These are phyloP conservation scores for Hyaloscypha variabilis DNA, from an alignment of 495 filamentous ascomycete species.

Conservation along the genomic window DNA sequence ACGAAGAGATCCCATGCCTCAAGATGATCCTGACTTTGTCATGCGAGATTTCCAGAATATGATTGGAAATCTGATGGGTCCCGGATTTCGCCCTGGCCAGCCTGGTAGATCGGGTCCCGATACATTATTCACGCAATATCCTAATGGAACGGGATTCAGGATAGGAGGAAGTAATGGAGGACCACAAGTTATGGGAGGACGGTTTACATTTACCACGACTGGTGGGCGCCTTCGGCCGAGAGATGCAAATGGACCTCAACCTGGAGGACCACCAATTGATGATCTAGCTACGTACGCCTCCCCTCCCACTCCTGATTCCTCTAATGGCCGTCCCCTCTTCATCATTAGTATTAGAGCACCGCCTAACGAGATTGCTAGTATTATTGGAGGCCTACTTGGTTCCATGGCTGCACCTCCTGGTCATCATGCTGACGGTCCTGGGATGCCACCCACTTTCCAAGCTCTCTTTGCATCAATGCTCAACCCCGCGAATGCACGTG, in stretches of 20 bases:
- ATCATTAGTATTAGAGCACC: conserved; percentile 27
- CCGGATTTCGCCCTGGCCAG: conserved; percentile 27
- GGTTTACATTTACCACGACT: conserved; percentile 28
- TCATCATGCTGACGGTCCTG: background rate
- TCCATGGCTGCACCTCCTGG: conserved; percentile 6
- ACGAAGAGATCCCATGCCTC: background rate
- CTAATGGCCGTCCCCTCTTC: conserved; percentile 21
- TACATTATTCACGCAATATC: conserved; percentile 24
- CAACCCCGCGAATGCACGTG: conserved; percentile 55
- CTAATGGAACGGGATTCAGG: conserved; percentile 6
- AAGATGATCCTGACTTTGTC: conserved; percentile 27
- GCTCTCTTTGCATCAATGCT: conserved; percentile 54
- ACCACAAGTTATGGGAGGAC: conserved; percentile 22
- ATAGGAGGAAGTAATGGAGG: conserved; percentile 19
- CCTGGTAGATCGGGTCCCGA: conserved; percentile 33
- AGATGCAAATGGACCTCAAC: conserved; percentile 23
- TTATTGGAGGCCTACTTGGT: conserved; percentile 28
- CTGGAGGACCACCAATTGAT: conserved; percentile 21
- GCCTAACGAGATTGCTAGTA: conserved; percentile 32
- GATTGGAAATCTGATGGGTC: conserved; percentile 32
- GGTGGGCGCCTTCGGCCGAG: conserved; percentile 15
- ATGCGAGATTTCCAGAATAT: conserved; percentile 34
- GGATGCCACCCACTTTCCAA: conserved; percentile 30
- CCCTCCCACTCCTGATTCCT: conserved; percentile 11
- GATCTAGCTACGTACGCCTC: conserved; percentile 33